phyloP scores from a whole-genome alignment of 257 asterid species.

The Gardenia jasminoides region DNA sequence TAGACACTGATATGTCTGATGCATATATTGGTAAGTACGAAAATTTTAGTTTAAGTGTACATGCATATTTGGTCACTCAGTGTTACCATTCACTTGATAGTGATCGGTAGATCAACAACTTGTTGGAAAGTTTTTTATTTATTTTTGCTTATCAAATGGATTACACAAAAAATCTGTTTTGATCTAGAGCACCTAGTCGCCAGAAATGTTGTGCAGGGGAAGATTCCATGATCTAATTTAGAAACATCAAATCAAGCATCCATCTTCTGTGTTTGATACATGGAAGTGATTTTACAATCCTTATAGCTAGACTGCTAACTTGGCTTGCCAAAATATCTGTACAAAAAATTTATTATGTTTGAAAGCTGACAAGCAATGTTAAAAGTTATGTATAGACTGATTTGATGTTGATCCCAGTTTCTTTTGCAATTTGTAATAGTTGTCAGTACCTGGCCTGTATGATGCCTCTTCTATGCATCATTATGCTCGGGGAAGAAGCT shows the following conservation, averaged over 20 bases:
- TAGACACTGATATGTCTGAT: neutral
- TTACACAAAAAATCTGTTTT: neutral
- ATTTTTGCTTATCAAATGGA: neutral
- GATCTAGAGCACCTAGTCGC: no score
- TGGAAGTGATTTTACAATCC: neutral
- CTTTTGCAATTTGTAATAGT: conserved; percentile 35
- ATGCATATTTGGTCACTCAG: neutral
- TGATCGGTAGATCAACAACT: neutral
- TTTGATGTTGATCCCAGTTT: neutral
- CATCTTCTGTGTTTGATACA: neutral
- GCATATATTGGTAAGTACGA: neutral
- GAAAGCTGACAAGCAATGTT: neutral
- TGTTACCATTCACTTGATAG: neutral
- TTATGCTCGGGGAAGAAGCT: conserved; percentile 67
- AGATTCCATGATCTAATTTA: neutral
- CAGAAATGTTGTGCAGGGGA: neutral
- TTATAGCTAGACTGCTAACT: neutral
- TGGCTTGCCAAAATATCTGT: neutral
- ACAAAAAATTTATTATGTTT: neutral
- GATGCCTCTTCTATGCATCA: conserved; percentile 65
- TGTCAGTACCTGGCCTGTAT: conserved; percentile 59
- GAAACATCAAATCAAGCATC: neutral
- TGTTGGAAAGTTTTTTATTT: neutral
- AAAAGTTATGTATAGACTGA: neutral
- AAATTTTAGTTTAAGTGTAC: neutral